phyloP scores from a whole-genome alignment of 192 early-diverging fungal genomes.

The Martensiomyces pterosporus region DNA sequence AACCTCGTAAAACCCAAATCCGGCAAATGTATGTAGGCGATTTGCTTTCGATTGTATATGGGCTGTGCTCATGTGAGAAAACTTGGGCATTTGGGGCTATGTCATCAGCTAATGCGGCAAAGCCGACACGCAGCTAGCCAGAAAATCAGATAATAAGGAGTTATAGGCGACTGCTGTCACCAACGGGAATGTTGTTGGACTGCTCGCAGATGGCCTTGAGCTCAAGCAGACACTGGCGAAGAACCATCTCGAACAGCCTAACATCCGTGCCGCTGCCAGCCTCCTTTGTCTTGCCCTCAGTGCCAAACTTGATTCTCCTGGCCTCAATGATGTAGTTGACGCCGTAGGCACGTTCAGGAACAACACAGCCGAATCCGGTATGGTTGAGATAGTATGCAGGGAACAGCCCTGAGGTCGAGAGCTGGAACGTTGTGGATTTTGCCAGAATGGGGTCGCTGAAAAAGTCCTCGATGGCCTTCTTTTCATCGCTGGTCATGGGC shows the following conservation, averaged over 20 bases:
- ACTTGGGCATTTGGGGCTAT: background rate
- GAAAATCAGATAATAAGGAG: background rate
- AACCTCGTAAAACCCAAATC: too few relatives aligned
- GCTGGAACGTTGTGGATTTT: constrained; percentile 60
- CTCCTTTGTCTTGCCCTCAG: constrained; percentile 62
- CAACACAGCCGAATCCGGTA: constrained; percentile 85
- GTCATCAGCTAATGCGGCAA: background rate
- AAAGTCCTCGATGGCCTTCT: constrained; percentile 20
- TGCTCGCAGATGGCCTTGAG: constrained; percentile 24
- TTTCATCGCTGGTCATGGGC: constrained; percentile 11
- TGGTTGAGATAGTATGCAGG: constrained; percentile 63
- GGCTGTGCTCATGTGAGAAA: background rate
- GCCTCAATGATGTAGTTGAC: constrained; percentile 79
- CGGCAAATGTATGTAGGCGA: too few relatives aligned
- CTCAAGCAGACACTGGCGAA: constrained; percentile 18
- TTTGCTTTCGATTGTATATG: background rate
- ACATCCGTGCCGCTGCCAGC: constrained; percentile 27
- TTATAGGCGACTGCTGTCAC: constrained; percentile 14
- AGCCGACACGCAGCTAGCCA: background rate
- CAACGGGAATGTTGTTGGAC: constrained; percentile 6
- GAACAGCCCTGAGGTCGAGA: constrained; percentile 77
- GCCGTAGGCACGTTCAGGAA: constrained; percentile 74
- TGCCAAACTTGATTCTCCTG: constrained; percentile 68
- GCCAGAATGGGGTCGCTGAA: constrained; percentile 71
- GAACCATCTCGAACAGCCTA: constrained; percentile 10